Evolutionary conservation across 2,329 filamentous ascomycete genomes (phyloP), one percentile per base, ranked within the genome.

Genomic region (Xylariales sp.): DNA sequence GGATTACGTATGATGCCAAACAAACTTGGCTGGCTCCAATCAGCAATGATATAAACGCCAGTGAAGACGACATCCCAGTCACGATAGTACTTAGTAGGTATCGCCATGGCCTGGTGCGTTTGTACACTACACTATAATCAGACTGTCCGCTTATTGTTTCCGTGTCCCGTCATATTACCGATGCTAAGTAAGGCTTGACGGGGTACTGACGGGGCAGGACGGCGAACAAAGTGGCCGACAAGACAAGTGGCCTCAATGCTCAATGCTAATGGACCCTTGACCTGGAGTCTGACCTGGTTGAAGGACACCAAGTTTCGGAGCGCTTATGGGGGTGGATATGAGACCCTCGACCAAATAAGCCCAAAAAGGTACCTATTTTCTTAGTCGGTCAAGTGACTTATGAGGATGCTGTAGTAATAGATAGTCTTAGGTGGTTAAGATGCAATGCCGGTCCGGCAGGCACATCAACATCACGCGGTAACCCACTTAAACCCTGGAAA

Each of bases 341-440:
- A 63, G 41, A 55, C 46, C 56, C 50, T 32, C 36, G 57, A 50
- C 28, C 52, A 41, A 50, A 50, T 39, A 58, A 18, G 60, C 49
- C 28, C 52, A 41, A 50, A 50, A 30, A 64, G 32, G 60, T 55
- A 18, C 45, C 41, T 56, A 52, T 52, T 45, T 61, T 63, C 43
- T 65, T 50, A 55, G 53, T 68, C 66, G 62, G 66, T 65, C 66
- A 68, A 68, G n/a, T 65, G 65, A 65, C 62, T 65, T 32, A 16
- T 54, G 36, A 55, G 41, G 36, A 62, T 56, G 30, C 39, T 41
- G 53, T 58, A 57, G 57, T 63, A 67, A 63, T 59, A 50, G 18
- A 12, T 43, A 18, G 39, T 49, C 41, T 12, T 55, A 10, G 49
- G 18, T 49, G 60, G 39, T 48, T 43, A n/a, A 59, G 49, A 63